Evolutionary conservation across 208 protist genomes (phyloP).

Genomic region (Herpetomonas samuelpessoai): DNA sequence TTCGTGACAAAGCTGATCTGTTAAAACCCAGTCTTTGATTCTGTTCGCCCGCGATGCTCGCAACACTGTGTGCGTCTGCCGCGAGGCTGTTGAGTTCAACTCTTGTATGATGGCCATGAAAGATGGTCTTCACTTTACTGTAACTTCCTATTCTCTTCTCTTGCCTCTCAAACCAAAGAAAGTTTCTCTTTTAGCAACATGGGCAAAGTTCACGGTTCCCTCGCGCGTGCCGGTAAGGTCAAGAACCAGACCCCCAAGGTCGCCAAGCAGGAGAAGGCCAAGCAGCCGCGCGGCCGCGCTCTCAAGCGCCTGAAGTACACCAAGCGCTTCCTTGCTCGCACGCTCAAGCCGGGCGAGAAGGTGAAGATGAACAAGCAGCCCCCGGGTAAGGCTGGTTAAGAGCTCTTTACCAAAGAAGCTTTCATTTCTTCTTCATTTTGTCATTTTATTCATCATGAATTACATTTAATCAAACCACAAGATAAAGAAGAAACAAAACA

Average conservation of each 20-base stretch:
- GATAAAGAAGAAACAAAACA: too few species aligned
- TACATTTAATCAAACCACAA: too few species aligned
- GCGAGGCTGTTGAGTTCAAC: too few species aligned
- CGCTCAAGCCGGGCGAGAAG: conserved; percentile 92
- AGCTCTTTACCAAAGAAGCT: not conserved
- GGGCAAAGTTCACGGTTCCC: conserved; percentile 98
- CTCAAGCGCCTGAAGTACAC: conserved; percentile 98
- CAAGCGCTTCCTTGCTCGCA: conserved; percentile 94
- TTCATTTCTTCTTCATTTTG: not conserved
- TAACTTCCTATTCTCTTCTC: too few species aligned
- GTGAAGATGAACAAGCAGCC: conserved; percentile 93
- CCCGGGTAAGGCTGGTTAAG: conserved; percentile 87
- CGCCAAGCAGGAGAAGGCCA: conserved; percentile 94
- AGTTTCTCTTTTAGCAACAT: conserved; percentile 37
- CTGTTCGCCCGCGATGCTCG: too few species aligned
- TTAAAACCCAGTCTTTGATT: too few species aligned
- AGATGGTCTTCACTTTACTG: too few species aligned
- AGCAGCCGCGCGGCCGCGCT: conserved; percentile 93
- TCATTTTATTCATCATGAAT: not conserved
- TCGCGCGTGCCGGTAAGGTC: conserved; percentile 98
- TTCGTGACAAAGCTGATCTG: too few species aligned
- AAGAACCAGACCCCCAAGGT: conserved; percentile 98
- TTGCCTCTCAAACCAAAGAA: too few species aligned
- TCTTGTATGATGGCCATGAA: too few species aligned
- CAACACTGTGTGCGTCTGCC: too few species aligned